Evolutionary conservation across 257 asterid species (phyloP), one percentile per base, ranked within the genome.

Genomic region (Fraxinus anomala): DNA sequence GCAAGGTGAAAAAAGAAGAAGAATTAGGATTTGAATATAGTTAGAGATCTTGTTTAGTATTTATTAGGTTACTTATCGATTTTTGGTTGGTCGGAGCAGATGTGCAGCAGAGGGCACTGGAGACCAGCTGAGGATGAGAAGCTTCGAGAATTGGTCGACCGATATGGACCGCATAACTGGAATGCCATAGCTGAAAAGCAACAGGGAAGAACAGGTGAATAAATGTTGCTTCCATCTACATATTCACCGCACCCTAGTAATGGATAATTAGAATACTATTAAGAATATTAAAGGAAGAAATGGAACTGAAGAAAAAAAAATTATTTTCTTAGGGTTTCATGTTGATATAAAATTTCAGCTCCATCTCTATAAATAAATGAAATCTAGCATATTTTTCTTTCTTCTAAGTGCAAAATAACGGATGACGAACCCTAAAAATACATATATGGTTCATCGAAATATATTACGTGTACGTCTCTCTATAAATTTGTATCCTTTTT

Each of bases 101-200:
- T 87, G 92, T 86, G 97, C 72, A 91, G 94, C 79, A 89, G 98
- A 89, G 97, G 97, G 56, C 98, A 94, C 73, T 94, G 98, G 98
- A 90, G 97, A 86, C 97, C 98, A 3, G 89, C 91, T 8, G 97
- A 94, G 81, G 98, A 94, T 74, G 98, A 90, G 83, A 92, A 90
- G 88, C 89, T 94, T 14, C 77, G 88, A 8, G 94, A 87, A 73
- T 74, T 94, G 76, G 98, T 94, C 17, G 92, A 87, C n/a, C 82
- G 89, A 79, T 88, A 90, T 85, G 98, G 97, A 23, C 96, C 98
- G 56, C 97, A 94, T 80, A 94, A 94, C 42, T 94, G 98, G 97
- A 94, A 94, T 83, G 93, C 94, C 89, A 92, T 94, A 49, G 98
- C 98, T 19, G 92, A 87, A 68, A 89, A 91, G 84, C 88, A 92